phyloP scores from a whole-genome alignment of 306 rosid species.

The Mucuna pruriens region DNA sequence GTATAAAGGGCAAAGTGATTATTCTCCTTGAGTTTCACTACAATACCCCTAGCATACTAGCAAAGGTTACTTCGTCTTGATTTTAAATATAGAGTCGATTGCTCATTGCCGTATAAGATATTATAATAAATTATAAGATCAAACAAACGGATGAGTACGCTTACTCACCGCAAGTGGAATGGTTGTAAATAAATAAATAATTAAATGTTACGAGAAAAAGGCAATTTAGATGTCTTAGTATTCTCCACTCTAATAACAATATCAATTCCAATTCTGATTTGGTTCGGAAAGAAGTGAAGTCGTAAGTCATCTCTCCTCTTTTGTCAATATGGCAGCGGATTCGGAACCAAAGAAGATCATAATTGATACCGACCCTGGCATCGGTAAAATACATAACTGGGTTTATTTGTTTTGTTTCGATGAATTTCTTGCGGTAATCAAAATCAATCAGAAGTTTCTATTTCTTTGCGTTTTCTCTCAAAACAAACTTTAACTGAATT shows the following conservation, averaged over 20 bases:
- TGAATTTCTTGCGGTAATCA: neutral
- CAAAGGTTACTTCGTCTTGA: neutral
- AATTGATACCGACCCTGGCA: slow-evolving; percentile 96
- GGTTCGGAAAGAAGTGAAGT: neutral
- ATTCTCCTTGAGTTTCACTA: neutral
- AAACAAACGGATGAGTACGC: neutral
- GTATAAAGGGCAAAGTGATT: neutral
- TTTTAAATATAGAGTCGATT: neutral
- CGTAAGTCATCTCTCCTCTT: neutral
- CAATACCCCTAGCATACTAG: neutral
- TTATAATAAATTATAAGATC: neutral
- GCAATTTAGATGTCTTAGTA: neutral
- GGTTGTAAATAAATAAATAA: neutral
- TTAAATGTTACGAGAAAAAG: neutral
- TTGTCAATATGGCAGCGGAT: slow-evolving; percentile 40
- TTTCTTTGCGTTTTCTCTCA: neutral
- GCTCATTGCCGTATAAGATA: neutral
- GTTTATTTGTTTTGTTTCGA: neutral
- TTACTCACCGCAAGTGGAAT: neutral
- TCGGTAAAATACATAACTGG: slow-evolving; percentile 51
- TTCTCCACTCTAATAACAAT: neutral
- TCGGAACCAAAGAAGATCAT: slow-evolving; percentile 75
- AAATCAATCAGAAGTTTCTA: neutral
- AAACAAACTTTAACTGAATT: neutral
- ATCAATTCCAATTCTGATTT: neutral